These are phyloP conservation scores for Alternaria consortialis DNA, from an alignment of 2,329 filamentous ascomycete genomes.

Conservation along the genomic window DNA sequence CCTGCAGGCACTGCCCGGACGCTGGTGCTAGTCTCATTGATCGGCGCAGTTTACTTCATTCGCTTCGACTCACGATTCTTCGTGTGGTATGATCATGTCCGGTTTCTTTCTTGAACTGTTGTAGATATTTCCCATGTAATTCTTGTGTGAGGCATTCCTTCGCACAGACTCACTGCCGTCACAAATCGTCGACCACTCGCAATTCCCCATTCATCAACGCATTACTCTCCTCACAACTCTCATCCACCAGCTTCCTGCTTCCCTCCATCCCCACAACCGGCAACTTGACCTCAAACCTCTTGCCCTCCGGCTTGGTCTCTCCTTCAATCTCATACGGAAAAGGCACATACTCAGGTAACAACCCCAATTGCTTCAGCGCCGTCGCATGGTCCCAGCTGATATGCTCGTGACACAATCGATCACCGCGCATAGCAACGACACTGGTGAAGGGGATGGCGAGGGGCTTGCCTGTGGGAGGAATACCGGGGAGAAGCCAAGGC, in stretches of 20 bases:
- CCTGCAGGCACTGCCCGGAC: not conserved
- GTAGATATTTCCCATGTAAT: too few species aligned
- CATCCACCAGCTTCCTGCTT: constrained; percentile 61
- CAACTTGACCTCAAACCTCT: constrained; percentile 66
- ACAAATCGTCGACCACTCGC: constrained; percentile 42
- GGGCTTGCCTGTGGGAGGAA: constrained; percentile 41
- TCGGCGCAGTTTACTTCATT: not conserved
- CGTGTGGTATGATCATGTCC: too few species aligned
- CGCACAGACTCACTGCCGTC: not conserved
- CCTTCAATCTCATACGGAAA: constrained; percentile 59
- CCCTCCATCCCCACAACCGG: constrained; percentile 68
- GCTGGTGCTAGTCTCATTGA: not conserved
- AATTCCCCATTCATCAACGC: constrained; percentile 58
- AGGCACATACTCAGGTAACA: constrained; percentile 71
- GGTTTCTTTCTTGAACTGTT: too few species aligned
- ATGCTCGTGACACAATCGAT: constrained; percentile 74
- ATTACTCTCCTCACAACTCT: constrained; percentile 63
- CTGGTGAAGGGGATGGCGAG: constrained; percentile 70
- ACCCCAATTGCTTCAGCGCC: constrained; percentile 67
- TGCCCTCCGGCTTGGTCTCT: constrained; percentile 47
- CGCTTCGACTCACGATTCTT: not conserved
- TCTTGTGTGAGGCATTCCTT: too few species aligned
- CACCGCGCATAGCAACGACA: constrained; percentile 73
- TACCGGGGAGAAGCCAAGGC: constrained; percentile 49
- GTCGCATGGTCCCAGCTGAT: constrained; percentile 76